phyloP scores from a whole-genome alignment of 1,284 basidiomycete species.

The Pseudozyma sp. region DNA sequence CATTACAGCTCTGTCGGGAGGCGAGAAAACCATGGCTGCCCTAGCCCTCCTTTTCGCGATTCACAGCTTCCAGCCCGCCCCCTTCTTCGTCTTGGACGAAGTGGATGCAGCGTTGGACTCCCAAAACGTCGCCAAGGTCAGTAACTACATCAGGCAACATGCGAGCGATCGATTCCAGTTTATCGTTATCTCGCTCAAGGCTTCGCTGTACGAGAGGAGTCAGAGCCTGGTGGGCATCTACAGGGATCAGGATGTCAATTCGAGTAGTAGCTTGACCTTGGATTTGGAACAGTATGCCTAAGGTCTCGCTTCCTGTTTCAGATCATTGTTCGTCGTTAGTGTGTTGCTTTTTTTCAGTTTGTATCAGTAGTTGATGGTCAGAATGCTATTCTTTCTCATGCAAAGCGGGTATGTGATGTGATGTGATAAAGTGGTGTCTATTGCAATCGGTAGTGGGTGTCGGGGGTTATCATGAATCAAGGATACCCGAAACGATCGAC shows the following conservation, averaged over 20 bases:
- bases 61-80: conserved; percentile 91
- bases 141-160: conserved; percentile 65
- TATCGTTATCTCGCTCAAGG: conserved; percentile 93
- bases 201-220: conserved; percentile 83
- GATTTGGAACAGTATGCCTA: conserved; percentile 75
- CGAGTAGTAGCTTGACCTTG: conserved; percentile 85
- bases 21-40: conserved; percentile 98
- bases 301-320: neutral
- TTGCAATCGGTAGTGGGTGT: neutral
- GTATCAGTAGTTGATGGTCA: neutral
- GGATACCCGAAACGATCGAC: conserved; percentile 32
- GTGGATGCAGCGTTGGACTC: conserved; percentile 87
- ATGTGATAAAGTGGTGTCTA: neutral
- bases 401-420: neutral
- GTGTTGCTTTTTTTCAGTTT: neutral
- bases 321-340: neutral
- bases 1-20: conserved; percentile 97
- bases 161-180: conserved; percentile 82
- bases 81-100: conserved; percentile 98
- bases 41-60: conserved; percentile 95
- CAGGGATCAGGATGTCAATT: conserved; percentile 91
- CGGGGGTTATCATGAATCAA: conserved; percentile 16
- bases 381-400: neutral
- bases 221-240: conserved; percentile 93
- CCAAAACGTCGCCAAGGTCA: conserved; percentile 66